These are phyloP conservation scores for Byssochlamys sp. DNA, from an alignment of 2,329 filamentous ascomycete genomes.

Conservation along the genomic window DNA sequence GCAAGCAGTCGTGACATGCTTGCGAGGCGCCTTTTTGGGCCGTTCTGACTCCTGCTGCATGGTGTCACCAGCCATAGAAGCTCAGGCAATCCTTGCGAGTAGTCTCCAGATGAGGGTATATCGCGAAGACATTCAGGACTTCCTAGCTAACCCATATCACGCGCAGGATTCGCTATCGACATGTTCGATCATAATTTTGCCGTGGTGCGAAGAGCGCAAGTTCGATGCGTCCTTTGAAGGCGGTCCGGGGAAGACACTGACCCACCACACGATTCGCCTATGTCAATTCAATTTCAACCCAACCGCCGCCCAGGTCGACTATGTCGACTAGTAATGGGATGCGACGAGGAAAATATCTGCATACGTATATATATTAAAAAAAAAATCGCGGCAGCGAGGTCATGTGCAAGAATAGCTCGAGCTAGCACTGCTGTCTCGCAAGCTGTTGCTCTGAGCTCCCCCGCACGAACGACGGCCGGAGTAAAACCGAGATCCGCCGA, in stretches of 20 bases:
- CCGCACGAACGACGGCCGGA: background rate
- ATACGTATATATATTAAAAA: background rate
- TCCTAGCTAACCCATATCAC: background rate
- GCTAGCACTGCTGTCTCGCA: background rate
- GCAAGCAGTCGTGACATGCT: constrained; percentile 38
- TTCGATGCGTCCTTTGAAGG: background rate
- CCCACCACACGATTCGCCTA: background rate
- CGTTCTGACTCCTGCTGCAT: constrained; percentile 19
- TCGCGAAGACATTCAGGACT: background rate
- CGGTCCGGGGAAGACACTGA: background rate
- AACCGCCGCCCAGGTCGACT: background rate
- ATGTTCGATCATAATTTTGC: constrained; percentile 1
- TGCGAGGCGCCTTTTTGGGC: constrained; percentile 25
- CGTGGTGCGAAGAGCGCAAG: background rate
- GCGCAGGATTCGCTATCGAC: background rate
- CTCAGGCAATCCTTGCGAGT: background rate
- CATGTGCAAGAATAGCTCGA: background rate
- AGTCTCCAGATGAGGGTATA: background rate
- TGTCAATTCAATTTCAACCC: background rate
- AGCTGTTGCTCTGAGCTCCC: background rate
- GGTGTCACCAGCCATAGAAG: background rate
- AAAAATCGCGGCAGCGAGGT: background rate
- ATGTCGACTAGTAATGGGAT: background rate
- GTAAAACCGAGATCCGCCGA: background rate
- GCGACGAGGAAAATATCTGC: background rate